Evolutionary conservation across 2,329 filamentous ascomycete genomes (phyloP).

Genomic region (Rutstroemia sydowiana): DNA sequence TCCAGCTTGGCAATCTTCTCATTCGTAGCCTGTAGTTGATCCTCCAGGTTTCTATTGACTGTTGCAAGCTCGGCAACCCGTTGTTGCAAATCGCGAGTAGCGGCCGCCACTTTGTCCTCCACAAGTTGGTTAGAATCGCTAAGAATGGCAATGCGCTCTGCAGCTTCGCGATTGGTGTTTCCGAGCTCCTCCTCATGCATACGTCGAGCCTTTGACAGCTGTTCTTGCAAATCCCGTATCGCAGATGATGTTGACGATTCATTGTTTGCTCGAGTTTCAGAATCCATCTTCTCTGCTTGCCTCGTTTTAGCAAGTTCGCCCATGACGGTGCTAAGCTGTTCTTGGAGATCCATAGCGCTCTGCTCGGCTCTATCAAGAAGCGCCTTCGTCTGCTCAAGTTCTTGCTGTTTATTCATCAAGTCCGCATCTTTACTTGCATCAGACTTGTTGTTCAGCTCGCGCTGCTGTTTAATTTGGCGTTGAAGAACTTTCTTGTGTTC

Average conservation of each 20-base stretch:
- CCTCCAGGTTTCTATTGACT: conserved; percentile 1
- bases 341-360: conserved; percentile 27
- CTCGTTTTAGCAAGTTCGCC: conserved; percentile 29
- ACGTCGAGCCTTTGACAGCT: conserved; percentile 9
- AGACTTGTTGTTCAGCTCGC: conserved; percentile 83
- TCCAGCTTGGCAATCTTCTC: conserved; percentile 27
- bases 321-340: conserved; percentile 28
- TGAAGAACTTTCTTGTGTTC: conserved; percentile 87
- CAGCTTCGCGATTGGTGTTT: conserved; percentile 5
- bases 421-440: conserved; percentile 64
- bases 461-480: conserved; percentile 90
- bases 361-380: conserved; percentile 30
- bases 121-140: background rate
- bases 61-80: conserved; percentile 4
- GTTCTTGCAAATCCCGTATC: conserved; percentile 17
- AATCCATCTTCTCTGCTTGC: conserved; percentile 19
- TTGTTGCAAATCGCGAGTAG: conserved; percentile 5
- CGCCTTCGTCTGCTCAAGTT: conserved; percentile 40
- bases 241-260: conserved; percentile 15
- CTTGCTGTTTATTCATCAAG: conserved; percentile 49
- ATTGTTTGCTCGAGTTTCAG: conserved; percentile 18
- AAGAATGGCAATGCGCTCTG: conserved; percentile 3
- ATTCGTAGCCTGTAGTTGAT: conserved; percentile 18
- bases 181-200: conserved; percentile 4
- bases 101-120: conserved; percentile 1